Evolutionary conservation across 768 basidiomycete species (phyloP), one percentile per base, ranked within the genome.

Genomic region (Mycena galopus): DNA sequence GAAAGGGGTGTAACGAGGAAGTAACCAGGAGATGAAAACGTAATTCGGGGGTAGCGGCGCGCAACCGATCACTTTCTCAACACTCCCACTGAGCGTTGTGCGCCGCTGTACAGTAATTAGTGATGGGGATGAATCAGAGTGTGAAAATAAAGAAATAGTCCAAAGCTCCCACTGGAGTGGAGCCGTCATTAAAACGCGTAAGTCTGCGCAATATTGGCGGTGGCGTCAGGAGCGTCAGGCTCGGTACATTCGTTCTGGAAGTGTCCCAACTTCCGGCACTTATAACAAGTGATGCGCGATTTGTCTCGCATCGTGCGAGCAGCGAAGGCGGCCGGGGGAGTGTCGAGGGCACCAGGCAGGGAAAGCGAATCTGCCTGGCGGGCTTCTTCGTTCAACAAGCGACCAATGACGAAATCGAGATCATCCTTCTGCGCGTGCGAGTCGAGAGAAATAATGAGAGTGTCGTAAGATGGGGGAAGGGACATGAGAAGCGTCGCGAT

Each of bases 181-280:
- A 27, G 9, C 4, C 14, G 7, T 12, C 29, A 29, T 58, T 32
- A 64, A 19, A 64, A 70, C 1, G 17, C 6, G 23, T 29, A 64
- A 0, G 53, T 64, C 12, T 57, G 35, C 37, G 35, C 27, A 29
- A 10, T 9, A n/a, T 21, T 56, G 53, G 62, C 69, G 21, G 10
- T 12, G 21, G 11, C 29, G 25, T 37, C 53, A 17, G 61, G 11
- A 71, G 61, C 30, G 69, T 56, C 37, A 33, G 69, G 69, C 57
- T 65, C 62, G 21, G 69, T 39, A 56, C 69, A 71, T 23, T 71
- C 35, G 69, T 35, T 63, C 69, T 71, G 69, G 64, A 59, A 71
- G 29, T 65, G 69, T 1, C 69, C 69, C 1, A 64, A 27, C 63
- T 65, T 59, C 61, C 50, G 62, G 69, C 69, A 71, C 21, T 65